Evolutionary conservation across 2,329 filamentous ascomycete genomes (phyloP), one percentile per base, ranked within the genome.

Genomic region (Botrytis byssoidea): DNA sequence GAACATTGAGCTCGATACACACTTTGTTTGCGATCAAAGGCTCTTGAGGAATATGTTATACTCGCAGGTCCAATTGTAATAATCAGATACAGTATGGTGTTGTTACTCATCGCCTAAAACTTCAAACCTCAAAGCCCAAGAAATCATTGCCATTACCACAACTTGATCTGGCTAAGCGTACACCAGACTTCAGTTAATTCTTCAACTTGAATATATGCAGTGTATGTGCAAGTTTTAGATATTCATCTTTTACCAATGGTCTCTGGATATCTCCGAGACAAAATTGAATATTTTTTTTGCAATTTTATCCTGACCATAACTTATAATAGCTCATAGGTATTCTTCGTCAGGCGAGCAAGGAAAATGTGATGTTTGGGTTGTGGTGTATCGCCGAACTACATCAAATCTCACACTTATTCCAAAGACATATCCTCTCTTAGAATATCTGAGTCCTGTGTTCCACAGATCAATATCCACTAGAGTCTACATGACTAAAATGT

Each of bases 361-460:
- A 14, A n/a, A 25, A 14, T 16, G 12, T 8, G 48, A 55, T 55
- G 4, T 14, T 42, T 42, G 12, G 40, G 3, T 14, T 42, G 40
- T 42, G 40, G 12, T 12, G 40, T 12, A 42, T 42, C 40, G 14
- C 40, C 40, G 12, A 42, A 12, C 40, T 42, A 16, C 40, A 42
- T 42, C 42, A 16, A 44, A 44, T 18, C 42, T 16, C 48, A 55
- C 4, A 4, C 20, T 55, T 16, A 16, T 55, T 55, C 1, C 25
- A 8, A n/a, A 12, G 1, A 51, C 25, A n/a, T 7, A 3, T 7
- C 0, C 5, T n/a, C 12, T n/a, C 25, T 6, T n/a, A 12, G 2
- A 55, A 12, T 14, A n/a, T n/a, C 1, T 12, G 16, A 55, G 48
- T 55, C 25, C 25, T 14, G 10, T n/a, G 5, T 55, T 7, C 5